Percentiles rank a stretch among this genome's conserved stretches.
These are phyloP conservation scores for Yarrowia hollandica DNA, from an alignment of 805 yeast species.

Conservation along the genomic window DNA sequence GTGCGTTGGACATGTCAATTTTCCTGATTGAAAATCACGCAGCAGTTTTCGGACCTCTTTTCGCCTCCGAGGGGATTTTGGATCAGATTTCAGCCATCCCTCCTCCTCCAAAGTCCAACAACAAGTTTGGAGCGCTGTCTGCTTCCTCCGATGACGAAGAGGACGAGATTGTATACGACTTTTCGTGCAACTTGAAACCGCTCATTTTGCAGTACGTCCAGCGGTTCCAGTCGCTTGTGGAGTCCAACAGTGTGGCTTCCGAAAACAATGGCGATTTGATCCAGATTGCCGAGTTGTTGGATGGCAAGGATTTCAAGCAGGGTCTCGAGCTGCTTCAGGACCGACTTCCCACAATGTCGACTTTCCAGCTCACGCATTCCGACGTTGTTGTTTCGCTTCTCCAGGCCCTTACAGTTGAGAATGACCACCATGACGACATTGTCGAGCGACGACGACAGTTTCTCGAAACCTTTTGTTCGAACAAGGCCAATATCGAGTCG, in stretches of 20 bases:
- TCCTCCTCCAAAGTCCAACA: conserved; percentile 30
- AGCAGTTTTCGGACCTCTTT: conserved; percentile 47
- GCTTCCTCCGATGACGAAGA: conserved; percentile 32
- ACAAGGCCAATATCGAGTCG: conserved; percentile 38
- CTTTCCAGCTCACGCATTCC: conserved; percentile 72
- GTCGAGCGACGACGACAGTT: conserved; percentile 44
- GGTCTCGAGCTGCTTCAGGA: conserved; percentile 23
- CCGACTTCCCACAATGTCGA: conserved; percentile 49
- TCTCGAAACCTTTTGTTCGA: conserved; percentile 44
- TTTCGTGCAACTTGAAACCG: conserved; percentile 32
- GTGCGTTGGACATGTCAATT: conserved; percentile 53
- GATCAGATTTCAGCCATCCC: conserved; percentile 47
- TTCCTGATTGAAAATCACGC: conserved; percentile 50
- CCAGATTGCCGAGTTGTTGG: conserved; percentile 29
- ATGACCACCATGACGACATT: conserved; percentile 34
- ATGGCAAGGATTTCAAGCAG: conserved; percentile 27
- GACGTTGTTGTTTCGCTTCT: conserved; percentile 55
- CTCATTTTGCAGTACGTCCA: conserved; percentile 37
- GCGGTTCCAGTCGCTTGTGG: conserved; percentile 20
- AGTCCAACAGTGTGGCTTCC: not conserved
- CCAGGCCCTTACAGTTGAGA: conserved; percentile 37
- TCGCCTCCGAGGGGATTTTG: conserved; percentile 74
- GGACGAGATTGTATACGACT: conserved; percentile 36
- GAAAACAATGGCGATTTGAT: conserved; percentile 7
- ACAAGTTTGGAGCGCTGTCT: conserved; percentile 33